These are phyloP conservation scores for Termitomyces sp. DNA, from an alignment of 768 basidiomycete species.

Conservation along the genomic window DNA sequence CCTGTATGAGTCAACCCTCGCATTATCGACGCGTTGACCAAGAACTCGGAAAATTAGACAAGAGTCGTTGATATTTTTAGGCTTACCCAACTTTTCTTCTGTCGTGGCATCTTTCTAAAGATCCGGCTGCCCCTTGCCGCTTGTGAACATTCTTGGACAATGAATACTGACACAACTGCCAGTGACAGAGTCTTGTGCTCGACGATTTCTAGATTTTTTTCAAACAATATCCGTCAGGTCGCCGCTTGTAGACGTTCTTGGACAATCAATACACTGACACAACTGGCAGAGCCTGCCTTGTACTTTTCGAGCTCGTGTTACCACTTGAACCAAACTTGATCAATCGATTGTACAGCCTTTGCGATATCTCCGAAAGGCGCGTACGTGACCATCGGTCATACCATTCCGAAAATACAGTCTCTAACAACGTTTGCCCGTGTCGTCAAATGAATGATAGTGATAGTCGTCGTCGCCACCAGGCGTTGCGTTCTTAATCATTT, in stretches of 20 bases:
- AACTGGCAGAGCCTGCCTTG: neutral
- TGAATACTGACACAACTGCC: too few relatives aligned
- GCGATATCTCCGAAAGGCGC: constrained; percentile 3
- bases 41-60: neutral
- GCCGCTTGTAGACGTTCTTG: neutral
- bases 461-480: neutral
- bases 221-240: too few relatives aligned
- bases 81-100: neutral
- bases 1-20: neutral
- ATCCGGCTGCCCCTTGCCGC: too few relatives aligned
- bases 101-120: neutral
- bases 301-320: neutral
- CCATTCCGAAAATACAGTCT: too few relatives aligned
- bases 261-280: neutral
- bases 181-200: too few relatives aligned
- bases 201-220: too few relatives aligned
- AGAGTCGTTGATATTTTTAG: neutral
- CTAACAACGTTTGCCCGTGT: neutral
- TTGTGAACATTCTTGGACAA: neutral
- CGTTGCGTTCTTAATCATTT: constrained; percentile 6
- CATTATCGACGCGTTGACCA: neutral
- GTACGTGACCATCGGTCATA: neutral
- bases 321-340: too few relatives aligned
- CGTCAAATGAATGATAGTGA: neutral
- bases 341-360: too few relatives aligned